Evolutionary conservation across 176 grass and related monocot genomes (phyloP), one percentile per base, ranked within the genome.

Genomic region (Chloris gayana): DNA sequence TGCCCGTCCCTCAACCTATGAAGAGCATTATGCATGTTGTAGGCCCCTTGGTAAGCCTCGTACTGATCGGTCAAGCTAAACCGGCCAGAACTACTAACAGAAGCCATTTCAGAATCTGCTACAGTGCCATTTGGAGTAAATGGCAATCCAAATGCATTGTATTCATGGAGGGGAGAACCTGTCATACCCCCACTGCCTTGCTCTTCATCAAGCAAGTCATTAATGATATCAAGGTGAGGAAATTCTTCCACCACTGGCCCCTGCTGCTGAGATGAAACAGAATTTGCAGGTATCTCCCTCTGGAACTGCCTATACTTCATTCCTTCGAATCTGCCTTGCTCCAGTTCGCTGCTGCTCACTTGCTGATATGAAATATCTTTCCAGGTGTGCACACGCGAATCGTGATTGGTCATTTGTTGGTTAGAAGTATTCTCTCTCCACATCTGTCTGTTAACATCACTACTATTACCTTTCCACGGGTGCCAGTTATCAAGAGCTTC

Each of bases 211-310:
- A 97, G 87, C 69, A 97, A 90, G 70, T 94, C 94, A 88, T 97
- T 92, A 77, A 94, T 97, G 71, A 97, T 97, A 80, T 92, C 94
- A 85, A 97, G 86, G 77, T 97, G 94, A 0, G 94, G 94, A 51
- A 97, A 97, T 70, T 97, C 94, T 67, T 97, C 89, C 12, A 79
- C 87, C 39, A 92, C 77, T 68, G 72, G 72, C 26, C 70, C 90
- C 75, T 80, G 86, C 53, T 73, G 65, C 77, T 97, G 93, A 64
- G 60, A 67, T 21, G 76, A 60, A 21, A 47, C 53, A 84, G 35
- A 70, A 53, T 41, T 85, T 64, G 79, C 37, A 80, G 73, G 83
- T 42, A 85, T 77, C 78, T 86, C 87, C 56, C 72, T 84, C 69
- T 83, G 39, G 73, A 74, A 69, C 35, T 81, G 87, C 42, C 67